Conservation (phyloP, 352 stramenopile species). For the Chrysophaeum taylorii region DNA sequence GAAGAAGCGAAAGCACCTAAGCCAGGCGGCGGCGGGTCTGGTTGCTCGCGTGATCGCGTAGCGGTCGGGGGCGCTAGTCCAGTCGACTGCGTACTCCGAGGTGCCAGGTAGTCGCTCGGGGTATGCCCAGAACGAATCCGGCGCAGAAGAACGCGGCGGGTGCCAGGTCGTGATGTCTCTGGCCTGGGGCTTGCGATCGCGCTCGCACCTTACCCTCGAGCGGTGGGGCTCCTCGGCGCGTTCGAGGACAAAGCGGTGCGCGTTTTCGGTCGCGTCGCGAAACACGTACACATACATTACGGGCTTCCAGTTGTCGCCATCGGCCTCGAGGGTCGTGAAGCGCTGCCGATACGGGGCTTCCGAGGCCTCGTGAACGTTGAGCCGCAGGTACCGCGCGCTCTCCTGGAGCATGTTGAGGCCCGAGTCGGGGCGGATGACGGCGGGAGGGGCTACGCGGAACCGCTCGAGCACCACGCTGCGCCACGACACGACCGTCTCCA, state of each 20-base stretch:
- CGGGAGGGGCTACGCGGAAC: too few species aligned
- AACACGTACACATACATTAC: neutral
- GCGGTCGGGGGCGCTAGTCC: slow-evolving; percentile 20
- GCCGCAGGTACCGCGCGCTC: too few species aligned
- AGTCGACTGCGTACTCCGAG: slow-evolving; percentile 17
- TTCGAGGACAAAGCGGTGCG: neutral
- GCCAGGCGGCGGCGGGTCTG: slow-evolving; percentile 17
- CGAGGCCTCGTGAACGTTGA: neutral
- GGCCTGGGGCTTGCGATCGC: neutral
- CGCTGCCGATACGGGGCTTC: neutral
- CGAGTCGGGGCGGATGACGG: too few species aligned
- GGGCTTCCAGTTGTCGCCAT: neutral
- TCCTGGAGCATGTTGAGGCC: too few species aligned
- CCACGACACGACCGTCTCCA: too few species aligned
- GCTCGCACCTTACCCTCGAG: neutral
- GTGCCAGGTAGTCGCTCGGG: slow-evolving; percentile 6
- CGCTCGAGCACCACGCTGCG: too few species aligned
- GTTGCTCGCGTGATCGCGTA: slow-evolving; percentile 17
- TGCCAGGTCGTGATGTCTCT: neutral
- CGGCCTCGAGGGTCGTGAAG: neutral
- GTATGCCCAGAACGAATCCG: neutral
- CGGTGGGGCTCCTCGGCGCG: slow-evolving; percentile 6
- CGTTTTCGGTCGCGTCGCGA: neutral
- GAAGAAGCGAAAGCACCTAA: slow-evolving; percentile 21
- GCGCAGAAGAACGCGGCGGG: neutral